A percentile compares a stretch with the other conserved stretches of the same genome.
phyloP scores from a whole-genome alignment of 257 asterid species.

The Primulina eburnea region DNA sequence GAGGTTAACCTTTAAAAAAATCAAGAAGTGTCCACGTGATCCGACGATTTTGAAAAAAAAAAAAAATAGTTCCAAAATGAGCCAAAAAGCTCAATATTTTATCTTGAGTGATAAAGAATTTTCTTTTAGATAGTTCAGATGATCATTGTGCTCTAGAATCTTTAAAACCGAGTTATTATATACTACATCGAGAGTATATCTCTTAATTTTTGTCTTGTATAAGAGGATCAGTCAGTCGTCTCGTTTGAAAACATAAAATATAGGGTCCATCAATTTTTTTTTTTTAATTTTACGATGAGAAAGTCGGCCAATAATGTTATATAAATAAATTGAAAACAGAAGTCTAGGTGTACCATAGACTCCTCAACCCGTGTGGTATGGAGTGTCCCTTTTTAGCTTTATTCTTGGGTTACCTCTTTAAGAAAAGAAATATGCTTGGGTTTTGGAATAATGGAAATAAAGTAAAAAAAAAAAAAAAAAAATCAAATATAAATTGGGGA shows the following conservation, averaged over 20 bases:
- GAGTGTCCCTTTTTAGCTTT: conserved; percentile 42
- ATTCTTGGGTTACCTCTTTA: conserved; percentile 50
- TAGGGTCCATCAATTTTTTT: no score
- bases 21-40: background rate
- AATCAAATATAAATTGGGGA: conserved; percentile 11
- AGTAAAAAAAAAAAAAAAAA: no score
- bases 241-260: no score
- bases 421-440: conserved; percentile 60
- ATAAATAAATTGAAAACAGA: no score
- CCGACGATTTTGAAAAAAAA: background rate
- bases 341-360: no score
- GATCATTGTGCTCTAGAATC: conserved; percentile 28
- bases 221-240: no score
- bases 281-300: no score
- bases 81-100: background rate
- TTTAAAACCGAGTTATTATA: conserved; percentile 28
- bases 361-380: conserved; percentile 12
- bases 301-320: no score
- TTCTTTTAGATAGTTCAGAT: conserved; percentile 8
- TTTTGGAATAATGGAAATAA: conserved; percentile 32
- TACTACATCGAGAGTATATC: no score
- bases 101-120: background rate
- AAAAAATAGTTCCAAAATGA: background rate
- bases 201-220: no score
- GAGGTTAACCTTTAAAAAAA: no score